Percentiles rank a stretch among this genome's conserved stretches.
phyloP scores from a whole-genome alignment of 345 rosid species.

The Salix caprea region DNA sequence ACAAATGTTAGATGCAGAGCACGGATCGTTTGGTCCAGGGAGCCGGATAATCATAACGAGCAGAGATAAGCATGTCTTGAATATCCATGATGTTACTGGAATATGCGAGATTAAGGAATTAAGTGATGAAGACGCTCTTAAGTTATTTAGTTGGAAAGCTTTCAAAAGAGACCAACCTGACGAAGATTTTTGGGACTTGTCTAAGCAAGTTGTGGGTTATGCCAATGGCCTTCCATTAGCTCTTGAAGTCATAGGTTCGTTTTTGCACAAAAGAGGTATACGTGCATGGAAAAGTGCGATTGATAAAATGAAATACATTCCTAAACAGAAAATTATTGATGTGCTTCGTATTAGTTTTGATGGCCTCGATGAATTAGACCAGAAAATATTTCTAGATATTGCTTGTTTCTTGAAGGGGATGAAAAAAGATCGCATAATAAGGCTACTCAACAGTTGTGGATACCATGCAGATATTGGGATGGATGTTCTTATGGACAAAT shows the following conservation, averaged over 20 bases:
- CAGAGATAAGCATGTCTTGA: background rate
- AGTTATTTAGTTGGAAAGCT: conserved; percentile 4
- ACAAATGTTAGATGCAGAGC: background rate
- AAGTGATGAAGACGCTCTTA: background rate
- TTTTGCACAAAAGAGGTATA: background rate
- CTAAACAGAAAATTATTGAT: background rate
- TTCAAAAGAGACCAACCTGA: background rate
- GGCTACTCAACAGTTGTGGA: background rate
- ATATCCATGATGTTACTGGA: background rate
- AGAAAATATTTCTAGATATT: conserved; percentile 11
- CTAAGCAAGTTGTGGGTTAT: conserved; percentile 5
- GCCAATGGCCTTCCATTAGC: conserved; percentile 11
- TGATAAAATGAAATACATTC: background rate
- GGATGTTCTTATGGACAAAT: background rate
- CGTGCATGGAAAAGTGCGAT: background rate
- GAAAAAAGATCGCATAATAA: background rate
- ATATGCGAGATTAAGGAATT: background rate
- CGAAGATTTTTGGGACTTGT: background rate
- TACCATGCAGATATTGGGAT: background rate
- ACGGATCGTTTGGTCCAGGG: background rate
- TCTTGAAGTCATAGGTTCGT: conserved; percentile 14
- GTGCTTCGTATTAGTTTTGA: conserved; percentile 4
- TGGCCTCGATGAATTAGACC: background rate
- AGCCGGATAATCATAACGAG: conserved; percentile 19
- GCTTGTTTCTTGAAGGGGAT: conserved; percentile 4